Conservation (phyloP, 306 rosid species). For the Erythrophleum fordii region DNA sequence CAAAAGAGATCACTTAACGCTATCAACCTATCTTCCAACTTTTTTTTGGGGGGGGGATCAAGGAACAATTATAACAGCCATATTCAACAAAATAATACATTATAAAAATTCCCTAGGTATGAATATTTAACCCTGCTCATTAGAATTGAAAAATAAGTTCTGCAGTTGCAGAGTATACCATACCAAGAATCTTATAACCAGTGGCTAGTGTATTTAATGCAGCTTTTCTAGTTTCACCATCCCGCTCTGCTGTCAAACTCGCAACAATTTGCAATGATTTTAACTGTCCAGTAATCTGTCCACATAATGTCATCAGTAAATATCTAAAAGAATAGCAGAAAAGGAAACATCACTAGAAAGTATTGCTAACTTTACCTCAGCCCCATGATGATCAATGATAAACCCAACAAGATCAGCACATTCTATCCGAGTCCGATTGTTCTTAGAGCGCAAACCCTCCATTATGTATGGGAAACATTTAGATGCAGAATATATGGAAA, state of each 20-base stretch:
- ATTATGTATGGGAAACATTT: slow-evolving; percentile 89
- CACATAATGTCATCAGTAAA: slow-evolving; percentile 32
- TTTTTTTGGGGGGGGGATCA: neutral
- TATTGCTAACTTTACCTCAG: slow-evolving; percentile 65
- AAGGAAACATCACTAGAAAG: slow-evolving; percentile 3
- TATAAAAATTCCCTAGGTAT: neutral
- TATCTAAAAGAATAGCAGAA: slow-evolving; percentile 22
- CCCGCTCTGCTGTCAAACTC: slow-evolving; percentile 94
- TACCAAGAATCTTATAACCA: slow-evolving; percentile 98
- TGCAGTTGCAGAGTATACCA: slow-evolving; percentile 33
- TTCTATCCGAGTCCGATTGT: slow-evolving; percentile 94
- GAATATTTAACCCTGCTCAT: neutral
- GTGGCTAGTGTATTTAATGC: slow-evolving; percentile 95
- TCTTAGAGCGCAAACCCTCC: slow-evolving; percentile 98
- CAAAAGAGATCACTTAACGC: slow-evolving; percentile 19
- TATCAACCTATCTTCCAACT: neutral
- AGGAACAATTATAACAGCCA: neutral
- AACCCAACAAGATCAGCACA: slow-evolving; percentile 94
- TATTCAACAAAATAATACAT: slow-evolving; percentile 7
- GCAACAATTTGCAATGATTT: slow-evolving; percentile 95
- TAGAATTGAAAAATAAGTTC: neutral
- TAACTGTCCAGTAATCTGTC: slow-evolving; percentile 90
- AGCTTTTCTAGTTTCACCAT: slow-evolving; percentile 96
- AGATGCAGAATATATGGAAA: slow-evolving; percentile 72
- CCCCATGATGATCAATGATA: slow-evolving; percentile 81